A percentile compares a stretch with the other conserved stretches of the same genome.
These are phyloP conservation scores for Cronartium quercuum DNA, from an alignment of 1,284 basidiomycete genomes.

Conservation along the genomic window DNA sequence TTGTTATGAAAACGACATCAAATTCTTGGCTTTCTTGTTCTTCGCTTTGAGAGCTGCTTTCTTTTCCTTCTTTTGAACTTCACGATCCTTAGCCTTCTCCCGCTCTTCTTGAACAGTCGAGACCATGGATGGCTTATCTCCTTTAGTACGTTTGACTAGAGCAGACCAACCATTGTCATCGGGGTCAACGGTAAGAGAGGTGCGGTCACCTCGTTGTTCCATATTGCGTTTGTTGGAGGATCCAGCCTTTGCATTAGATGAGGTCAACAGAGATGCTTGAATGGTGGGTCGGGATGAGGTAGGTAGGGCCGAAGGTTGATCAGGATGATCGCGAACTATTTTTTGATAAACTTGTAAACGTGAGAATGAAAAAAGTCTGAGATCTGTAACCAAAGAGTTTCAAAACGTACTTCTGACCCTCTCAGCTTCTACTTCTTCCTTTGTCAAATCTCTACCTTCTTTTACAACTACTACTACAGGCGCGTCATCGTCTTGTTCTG, in stretches of 20 bases:
- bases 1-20: constrained; percentile 39
- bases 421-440: constrained; percentile 35
- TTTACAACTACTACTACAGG: constrained; percentile 29
- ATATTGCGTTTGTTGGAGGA: constrained; percentile 23
- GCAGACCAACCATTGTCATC: constrained; percentile 21
- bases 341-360: not conserved
- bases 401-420: constrained; percentile 28
- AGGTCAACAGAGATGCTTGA: constrained; percentile 22
- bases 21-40: constrained; percentile 38
- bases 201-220: not conserved
- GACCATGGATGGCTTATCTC: constrained; percentile 1
- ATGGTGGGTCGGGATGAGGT: constrained; percentile 26
- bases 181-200: not conserved
- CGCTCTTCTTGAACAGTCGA: constrained; percentile 19
- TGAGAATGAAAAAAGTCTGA: not conserved
- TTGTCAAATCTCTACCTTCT: constrained; percentile 27
- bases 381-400: not conserved
- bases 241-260: constrained; percentile 7
- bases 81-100: constrained; percentile 1
- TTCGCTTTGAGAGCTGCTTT: constrained; percentile 26
- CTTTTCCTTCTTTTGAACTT: constrained; percentile 16
- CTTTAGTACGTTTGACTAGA: constrained; percentile 31
- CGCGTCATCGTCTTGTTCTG: constrained; percentile 28
- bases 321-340: constrained; percentile 27
- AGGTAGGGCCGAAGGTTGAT: constrained; percentile 11